phyloP scores from a whole-genome alignment of 768 basidiomycete species.

The Termitomyces sp. region DNA sequence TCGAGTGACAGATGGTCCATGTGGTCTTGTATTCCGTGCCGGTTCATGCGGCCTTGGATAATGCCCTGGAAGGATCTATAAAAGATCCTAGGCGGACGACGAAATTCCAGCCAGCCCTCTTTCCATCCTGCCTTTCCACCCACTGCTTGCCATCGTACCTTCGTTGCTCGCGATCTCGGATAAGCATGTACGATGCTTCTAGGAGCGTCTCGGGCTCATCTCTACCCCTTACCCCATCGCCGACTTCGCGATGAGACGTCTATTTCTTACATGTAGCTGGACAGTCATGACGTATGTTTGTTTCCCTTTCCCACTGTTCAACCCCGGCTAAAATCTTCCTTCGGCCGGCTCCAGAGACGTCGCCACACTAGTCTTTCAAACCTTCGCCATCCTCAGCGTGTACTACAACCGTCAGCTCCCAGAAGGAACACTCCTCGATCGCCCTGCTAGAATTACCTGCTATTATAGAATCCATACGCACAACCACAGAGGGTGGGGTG shows the following conservation, averaged over 20 bases:
- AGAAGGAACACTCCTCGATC: not conserved
- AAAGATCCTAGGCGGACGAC: not conserved
- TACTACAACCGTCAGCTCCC: not conserved
- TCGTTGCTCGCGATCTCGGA: no score
- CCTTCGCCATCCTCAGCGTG: not conserved
- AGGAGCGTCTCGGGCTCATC: not conserved
- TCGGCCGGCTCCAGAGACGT: not conserved
- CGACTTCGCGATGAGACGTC: not conserved
- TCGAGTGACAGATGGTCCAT: not conserved
- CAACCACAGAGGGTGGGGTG: constrained; percentile 6
- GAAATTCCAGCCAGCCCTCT: not conserved
- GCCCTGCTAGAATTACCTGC: not conserved
- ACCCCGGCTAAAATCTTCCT: not conserved
- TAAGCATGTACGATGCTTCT: no score
- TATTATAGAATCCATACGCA: constrained; percentile 3
- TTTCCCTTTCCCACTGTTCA: no score
- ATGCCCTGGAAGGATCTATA: constrained; percentile 7
- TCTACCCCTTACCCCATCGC: not conserved
- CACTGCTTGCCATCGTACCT: not conserved
- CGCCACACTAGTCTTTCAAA: not conserved
- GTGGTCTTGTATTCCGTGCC: not conserved
- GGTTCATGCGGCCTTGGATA: no score
- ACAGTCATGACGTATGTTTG: not conserved
- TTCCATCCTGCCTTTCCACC: not conserved
- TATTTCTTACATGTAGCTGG: not conserved